phyloP scores from a whole-genome alignment of 1,139 yeast species.

The Candida sanyaensis region DNA sequence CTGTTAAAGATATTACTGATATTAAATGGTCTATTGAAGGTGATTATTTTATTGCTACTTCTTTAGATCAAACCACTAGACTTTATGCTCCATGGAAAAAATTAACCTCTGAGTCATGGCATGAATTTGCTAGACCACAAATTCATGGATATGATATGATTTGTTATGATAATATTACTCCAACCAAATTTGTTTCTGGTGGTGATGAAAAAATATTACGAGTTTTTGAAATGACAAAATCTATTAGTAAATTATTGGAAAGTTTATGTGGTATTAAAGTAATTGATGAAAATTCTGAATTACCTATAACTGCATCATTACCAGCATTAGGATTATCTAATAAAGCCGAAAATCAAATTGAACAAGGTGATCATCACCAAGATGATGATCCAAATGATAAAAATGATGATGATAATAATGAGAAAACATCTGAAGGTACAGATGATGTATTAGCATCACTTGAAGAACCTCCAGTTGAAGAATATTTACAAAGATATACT shows the following conservation, averaged over 20 bases:
- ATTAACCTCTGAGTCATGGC: constrained; percentile 57
- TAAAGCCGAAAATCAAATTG: constrained; percentile 65
- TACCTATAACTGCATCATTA: constrained; percentile 82
- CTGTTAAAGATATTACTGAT: constrained; percentile 74
- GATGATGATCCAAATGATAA: too few relatives aligned
- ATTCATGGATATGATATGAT: constrained; percentile 98
- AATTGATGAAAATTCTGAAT: constrained; percentile 21
- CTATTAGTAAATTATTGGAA: constrained; percentile 64
- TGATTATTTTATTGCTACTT: constrained; percentile 68
- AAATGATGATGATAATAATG: too few relatives aligned
- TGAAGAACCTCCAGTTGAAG: constrained; percentile 75
- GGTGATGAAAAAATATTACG: constrained; percentile 95
- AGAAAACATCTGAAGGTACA: constrained; percentile 26
- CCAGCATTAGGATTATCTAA: constrained; percentile 95
- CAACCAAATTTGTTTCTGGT: constrained; percentile 78
- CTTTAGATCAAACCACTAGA: constrained; percentile 92
- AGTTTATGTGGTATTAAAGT: constrained; percentile 52
- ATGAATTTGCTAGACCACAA: constrained; percentile 95
- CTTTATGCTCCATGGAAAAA: constrained; percentile 65
- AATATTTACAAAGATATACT: constrained; percentile 86
- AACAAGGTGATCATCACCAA: constrained; percentile 42
- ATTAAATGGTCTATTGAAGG: constrained; percentile 76
- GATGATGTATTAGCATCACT: constrained; percentile 49
- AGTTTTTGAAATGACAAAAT: constrained; percentile 86
- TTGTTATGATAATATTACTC: constrained; percentile 64